Evolutionary conservation across 371 early-diverging fungal species (phyloP), one percentile per base, ranked within the genome.

Genomic region (Phascolomyces articulosus): DNA sequence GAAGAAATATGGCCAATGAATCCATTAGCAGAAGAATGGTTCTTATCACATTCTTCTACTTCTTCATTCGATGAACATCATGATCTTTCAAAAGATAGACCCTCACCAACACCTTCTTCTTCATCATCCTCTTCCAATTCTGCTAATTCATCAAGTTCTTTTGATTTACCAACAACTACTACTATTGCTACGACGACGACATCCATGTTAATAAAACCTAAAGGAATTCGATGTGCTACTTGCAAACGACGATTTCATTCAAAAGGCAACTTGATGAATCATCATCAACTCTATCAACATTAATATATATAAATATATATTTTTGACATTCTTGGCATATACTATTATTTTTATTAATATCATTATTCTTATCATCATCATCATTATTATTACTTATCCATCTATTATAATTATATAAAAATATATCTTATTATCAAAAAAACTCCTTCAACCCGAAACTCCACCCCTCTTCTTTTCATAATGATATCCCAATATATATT

Each of bases 241-340:
- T 77, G 77, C 53, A 68, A 77, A 44, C 56, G 78, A 63, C 74
- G 74, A n/a, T 77, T 77, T 27, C 78, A 77, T 63, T 77, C 78
- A 1, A 18, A 62, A 53, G 78, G 78, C 31, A 77, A 77, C 38
- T 62, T 77, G 3, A 70, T 68, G 38, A 77, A 77, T 40, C 78
- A 77, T 57, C 74, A 77, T 63, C 78, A 77, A 65, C 48, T 77
- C n/a, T 77, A 77, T 60, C 70, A 66, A 56, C 78, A 77, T 59
- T 77, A 64, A 67, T 18, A 29, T 21, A 31, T 15, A 4, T 26
- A 23, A 4, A 26, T 23, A 24, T 41, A 11, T 44, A 11, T 41
- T 51, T 51, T 34, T 34, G 34, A 11, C 34, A 34, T 47, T 47
- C 47, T 47, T 47, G 47, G 47, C 47, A 47, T 47, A n/a, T n/a